Evolutionary conservation across 2,329 filamentous ascomycete genomes (phyloP), one percentile per base, ranked within the genome.

Genomic region (Helminthosporium solani): DNA sequence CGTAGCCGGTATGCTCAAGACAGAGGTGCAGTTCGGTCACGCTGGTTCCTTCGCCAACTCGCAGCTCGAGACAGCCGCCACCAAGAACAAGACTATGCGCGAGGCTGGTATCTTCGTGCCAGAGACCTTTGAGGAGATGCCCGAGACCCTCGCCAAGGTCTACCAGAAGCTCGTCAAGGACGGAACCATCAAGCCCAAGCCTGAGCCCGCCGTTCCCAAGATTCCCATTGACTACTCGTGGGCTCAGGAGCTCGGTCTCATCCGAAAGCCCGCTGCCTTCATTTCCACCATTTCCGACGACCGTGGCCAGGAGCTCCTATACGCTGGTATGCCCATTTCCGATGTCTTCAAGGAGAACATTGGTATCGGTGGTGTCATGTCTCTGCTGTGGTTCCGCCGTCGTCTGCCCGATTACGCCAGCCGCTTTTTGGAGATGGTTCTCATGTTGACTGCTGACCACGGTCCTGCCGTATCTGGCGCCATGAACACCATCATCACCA

Each of bases 401-500:
- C 88, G 94, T 70, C 87, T 99, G 54, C 94, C 94, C 55, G 80
- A 87, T 70, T 97, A 96, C 73, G 94, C 94, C 68, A 95, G 90
- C 82, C 95, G 95, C 79, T 99, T 99, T 83, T 79, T 99, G 63
- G 94, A 99, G 82, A 99, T 99, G 94, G 94, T 99, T 59, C 92
- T 99, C 74, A 99, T 99, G 94, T 85, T 99, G 70, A 99, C 94
- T 70, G 94, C 94, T 65, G 94, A 99, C 71, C 94, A 99, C 85
- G 94, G 94, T 76, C 94, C 94, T 44, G 94, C 94, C 64, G 94
- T 99, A 64, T 99, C 94, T 64, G 94, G 94, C 83, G 94, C 94
- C 74, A 99, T 99, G 94, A 99, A 99, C 86, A 99, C 94, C 73
- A 99, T 99, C 74, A 97, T 99, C 73, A 99, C 94, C 54, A 99